phyloP scores from a whole-genome alignment of 2,329 filamentous ascomycete species.

The Colletotrichum zoysiae region DNA sequence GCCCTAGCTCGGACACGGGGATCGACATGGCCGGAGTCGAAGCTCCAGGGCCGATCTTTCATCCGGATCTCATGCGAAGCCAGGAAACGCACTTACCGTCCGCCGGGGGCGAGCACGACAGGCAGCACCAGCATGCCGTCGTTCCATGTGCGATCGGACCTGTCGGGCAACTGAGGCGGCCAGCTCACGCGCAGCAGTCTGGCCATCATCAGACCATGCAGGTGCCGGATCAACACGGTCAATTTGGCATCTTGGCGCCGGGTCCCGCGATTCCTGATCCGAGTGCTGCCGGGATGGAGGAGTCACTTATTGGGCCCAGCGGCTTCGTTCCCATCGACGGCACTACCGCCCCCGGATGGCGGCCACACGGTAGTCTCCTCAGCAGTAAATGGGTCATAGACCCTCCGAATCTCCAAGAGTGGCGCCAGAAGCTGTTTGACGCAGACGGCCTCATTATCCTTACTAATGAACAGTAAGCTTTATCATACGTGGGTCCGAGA shows the following conservation, averaged over 20 bases:
- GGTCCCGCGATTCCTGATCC: constrained; percentile 48
- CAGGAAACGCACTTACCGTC: constrained; percentile 3
- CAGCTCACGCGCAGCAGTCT: neutral
- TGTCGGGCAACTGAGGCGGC: constrained; percentile 1
- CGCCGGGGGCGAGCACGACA: constrained; percentile 17
- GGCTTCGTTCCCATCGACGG: constrained; percentile 34
- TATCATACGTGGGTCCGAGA: neutral
- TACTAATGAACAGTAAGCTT: constrained; percentile 77
- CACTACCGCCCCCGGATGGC: constrained; percentile 37
- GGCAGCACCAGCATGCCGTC: constrained; percentile 16
- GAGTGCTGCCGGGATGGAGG: constrained; percentile 51
- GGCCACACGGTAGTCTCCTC: constrained; percentile 63
- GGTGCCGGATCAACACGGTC: constrained; percentile 50
- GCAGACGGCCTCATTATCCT: constrained; percentile 80
- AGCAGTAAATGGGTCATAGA: constrained; percentile 70
- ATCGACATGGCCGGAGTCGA: constrained; percentile 30
- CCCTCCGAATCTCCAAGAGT: constrained; percentile 75
- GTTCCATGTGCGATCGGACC: constrained; percentile 10
- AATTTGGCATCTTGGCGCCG: constrained; percentile 62
- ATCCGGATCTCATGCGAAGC: constrained; percentile 8
- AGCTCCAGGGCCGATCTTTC: constrained; percentile 12
- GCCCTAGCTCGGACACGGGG: constrained; percentile 4
- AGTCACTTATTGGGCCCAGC: constrained; percentile 52
- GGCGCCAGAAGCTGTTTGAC: constrained; percentile 80
- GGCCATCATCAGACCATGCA: constrained; percentile 10